Conservation (phyloP, 2,329 filamentous ascomycete genomes). For the Apiospora kogelbergensis region DNA sequence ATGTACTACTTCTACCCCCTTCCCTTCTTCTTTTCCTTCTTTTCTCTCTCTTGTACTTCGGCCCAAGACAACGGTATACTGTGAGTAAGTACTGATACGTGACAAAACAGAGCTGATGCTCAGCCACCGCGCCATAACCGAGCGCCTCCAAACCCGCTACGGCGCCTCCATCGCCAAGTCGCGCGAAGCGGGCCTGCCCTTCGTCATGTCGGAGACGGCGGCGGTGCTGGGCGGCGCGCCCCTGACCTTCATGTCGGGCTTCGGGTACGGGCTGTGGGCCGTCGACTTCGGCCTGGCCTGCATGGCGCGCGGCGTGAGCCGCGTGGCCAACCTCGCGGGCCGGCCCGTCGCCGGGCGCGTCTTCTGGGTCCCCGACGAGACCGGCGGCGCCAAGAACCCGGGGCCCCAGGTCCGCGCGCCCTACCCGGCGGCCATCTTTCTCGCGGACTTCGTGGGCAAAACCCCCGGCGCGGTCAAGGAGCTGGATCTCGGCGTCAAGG, state of each 20-base stretch:
- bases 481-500: neutral
- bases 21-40: neutral
- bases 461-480: conserved; percentile 2
- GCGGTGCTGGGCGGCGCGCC: conserved; percentile 3
- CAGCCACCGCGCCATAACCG: conserved; percentile 11
- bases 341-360: conserved; percentile 17
- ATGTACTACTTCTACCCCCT: neutral
- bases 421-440: conserved; percentile 18
- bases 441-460: conserved; percentile 23
- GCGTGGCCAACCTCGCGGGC: conserved; percentile 18
- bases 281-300: conserved; percentile 33
- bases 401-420: conserved; percentile 20
- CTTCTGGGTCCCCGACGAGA: conserved; percentile 19
- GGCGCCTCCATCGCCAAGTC: neutral
- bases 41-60: neutral
- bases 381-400: conserved; percentile 4
- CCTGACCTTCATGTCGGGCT: conserved; percentile 29
- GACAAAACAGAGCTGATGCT: neutral
- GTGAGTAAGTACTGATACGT: neutral
- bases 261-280: conserved; percentile 35
- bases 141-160: conserved; percentile 3
- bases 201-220: conserved; percentile 11
- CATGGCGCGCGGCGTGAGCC: conserved; percentile 20
- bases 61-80: no score
- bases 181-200: conserved; percentile 10